These are phyloP conservation scores for Solanum ossicruentum DNA, from an alignment of 257 asterid genomes.

Conservation along the genomic window DNA sequence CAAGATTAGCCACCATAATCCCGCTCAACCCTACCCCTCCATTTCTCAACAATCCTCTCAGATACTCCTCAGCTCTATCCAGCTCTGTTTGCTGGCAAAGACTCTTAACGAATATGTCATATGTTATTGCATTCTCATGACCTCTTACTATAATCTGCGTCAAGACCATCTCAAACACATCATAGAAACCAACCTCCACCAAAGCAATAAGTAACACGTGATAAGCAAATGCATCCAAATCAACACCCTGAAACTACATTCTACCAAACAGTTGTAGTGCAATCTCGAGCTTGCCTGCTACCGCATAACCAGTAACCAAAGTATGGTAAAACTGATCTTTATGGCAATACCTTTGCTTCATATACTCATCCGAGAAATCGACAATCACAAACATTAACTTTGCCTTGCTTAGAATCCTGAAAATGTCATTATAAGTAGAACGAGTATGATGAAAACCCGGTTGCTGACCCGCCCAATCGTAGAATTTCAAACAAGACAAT, in stretches of 20 bases:
- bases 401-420: too few relatives aligned
- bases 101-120: constrained; percentile 50
- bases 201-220: constrained; percentile 66
- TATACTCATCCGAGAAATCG: too few relatives aligned
- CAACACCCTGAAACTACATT: constrained; percentile 70
- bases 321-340: constrained; percentile 24
- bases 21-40: constrained; percentile 19
- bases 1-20: constrained; percentile 30
- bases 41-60: constrained; percentile 19
- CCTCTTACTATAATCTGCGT: constrained; percentile 38
- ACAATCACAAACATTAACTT: too few relatives aligned
- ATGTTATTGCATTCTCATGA: constrained; percentile 30
- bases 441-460: constrained; percentile 59
- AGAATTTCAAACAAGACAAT: too few relatives aligned
- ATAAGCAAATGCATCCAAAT: constrained; percentile 48
- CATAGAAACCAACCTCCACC: constrained; percentile 48
- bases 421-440: constrained; percentile 48
- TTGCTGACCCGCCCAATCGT: constrained; percentile 27
- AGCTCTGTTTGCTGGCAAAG: constrained; percentile 25
- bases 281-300: constrained; percentile 55
- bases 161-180: constrained; percentile 32
- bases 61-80: too few relatives aligned
- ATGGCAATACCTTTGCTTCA: constrained; percentile 9
- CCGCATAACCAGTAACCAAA: constrained; percentile 68
- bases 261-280: constrained; percentile 66